Evolutionary conservation across 2,329 filamentous ascomycete species (phyloP), one percentile per base, ranked within the genome.

Genomic region (Microcyclospora tardicrescens): DNA sequence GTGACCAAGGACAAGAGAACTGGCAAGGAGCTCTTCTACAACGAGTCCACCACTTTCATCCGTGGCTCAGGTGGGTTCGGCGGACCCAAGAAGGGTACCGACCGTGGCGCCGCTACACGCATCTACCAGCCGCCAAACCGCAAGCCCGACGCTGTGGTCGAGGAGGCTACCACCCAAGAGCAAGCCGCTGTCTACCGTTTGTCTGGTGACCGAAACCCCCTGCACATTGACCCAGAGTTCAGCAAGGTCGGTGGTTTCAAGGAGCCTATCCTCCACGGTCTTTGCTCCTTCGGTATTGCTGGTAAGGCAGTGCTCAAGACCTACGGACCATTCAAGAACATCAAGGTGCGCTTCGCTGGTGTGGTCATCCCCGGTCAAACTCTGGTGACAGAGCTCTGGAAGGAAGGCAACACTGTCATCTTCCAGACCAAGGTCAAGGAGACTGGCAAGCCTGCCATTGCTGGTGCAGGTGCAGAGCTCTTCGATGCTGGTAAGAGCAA

Each of bases 181-280:
- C 89, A 96, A 67, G 91, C 91, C 6, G 86, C 84, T 9, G 64
- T 98, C 40, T 98, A 98, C 72, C 79, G 91, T 30, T 70, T 98
- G 38, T 91, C 83, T 52, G 91, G 91, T 36, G 91, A 98, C 64
- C 81, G 89, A 58, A 96, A 98, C 69, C 91, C 91, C 11, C 77
- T 98, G 2, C 91, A 98, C 67, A 81, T 98, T 45, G 91, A 98
- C 62, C 91, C 91, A 1, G 74, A 77, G 36, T 96, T 98, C 64
- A 84, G 84, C 66, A 91, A 91, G 68, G 79, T 93, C 52, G 91
- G 89, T 43, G 91, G 91, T 43, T 98, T 98, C 77, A 82, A 91
- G 66, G 76, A 70, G 19, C 91, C 91, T 10, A 98, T 98, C 59
- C 71, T 98, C 38, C 91, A 98, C 68, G 91, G 91, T n/a, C 76